A percentile compares a stretch with the other conserved stretches of the same genome.
These are phyloP conservation scores for Boletus rubescentipes DNA, from an alignment of 768 basidiomycete species.

Conservation along the genomic window DNA sequence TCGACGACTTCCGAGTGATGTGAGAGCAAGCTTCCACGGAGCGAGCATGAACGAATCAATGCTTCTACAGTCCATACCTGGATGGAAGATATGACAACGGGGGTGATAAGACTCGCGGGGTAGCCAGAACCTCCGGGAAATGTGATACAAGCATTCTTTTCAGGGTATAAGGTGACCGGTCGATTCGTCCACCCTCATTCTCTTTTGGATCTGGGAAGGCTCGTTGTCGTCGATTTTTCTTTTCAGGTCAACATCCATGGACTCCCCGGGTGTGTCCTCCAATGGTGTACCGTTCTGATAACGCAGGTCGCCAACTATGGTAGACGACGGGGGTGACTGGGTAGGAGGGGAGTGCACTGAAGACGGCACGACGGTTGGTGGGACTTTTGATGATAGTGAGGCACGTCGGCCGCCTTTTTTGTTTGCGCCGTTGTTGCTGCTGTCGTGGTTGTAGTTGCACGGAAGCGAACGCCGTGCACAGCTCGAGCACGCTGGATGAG, in stretches of 20 bases:
- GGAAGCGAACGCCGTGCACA: constrained; percentile 73
- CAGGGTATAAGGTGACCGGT: constrained; percentile 55
- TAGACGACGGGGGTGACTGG: constrained; percentile 50
- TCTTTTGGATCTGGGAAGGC: constrained; percentile 56
- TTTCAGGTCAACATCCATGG: constrained; percentile 59
- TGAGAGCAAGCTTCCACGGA: constrained; percentile 29
- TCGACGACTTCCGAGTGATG: constrained; percentile 31
- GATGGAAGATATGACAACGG: constrained; percentile 24
- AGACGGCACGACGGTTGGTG: constrained; percentile 22
- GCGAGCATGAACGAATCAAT: constrained; percentile 26
- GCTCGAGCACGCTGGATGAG: constrained; percentile 81
- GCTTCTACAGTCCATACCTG: constrained; percentile 30
- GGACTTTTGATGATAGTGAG: constrained; percentile 48
- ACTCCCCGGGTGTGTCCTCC: constrained; percentile 42
- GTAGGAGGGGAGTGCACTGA: constrained; percentile 52
- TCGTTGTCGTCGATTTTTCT: constrained; percentile 56
- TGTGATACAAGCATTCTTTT: constrained; percentile 33
- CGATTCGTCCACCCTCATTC: constrained; percentile 65
- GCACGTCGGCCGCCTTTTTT: constrained; percentile 49
- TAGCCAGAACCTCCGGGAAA: constrained; percentile 23
- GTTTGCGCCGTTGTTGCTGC: constrained; percentile 25
- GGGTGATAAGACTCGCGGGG: constrained; percentile 23
- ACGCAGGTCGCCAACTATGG: constrained; percentile 34
- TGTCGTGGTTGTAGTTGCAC: constrained; percentile 81
- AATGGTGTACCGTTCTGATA: constrained; percentile 36